Base-by-base conservation (phyloP, 78 protist genomes). In the Goniomonas avonlea region DNA sequence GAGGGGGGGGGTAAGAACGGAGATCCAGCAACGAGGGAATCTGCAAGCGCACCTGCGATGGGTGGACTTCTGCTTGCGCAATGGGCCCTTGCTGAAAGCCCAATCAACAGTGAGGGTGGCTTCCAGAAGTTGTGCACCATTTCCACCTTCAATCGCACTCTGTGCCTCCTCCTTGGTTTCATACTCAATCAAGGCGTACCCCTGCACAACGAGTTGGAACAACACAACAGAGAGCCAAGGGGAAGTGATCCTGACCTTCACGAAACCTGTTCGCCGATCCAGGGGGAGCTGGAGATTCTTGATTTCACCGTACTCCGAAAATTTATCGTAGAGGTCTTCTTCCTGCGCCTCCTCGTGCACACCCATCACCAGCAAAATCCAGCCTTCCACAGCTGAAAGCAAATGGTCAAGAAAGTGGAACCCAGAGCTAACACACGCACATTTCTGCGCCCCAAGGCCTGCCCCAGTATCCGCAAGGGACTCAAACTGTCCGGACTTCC, bases 281-380 rank as follows among this genome's bases (percentile, higher is more conserved):
- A 88, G 81, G 43, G 81, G 81, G 55, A 92, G 82, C 40, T 85
- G 90, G 35, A 89, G 50, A 35, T 92, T 86, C 79, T 77, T 81
- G 48, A 89, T 82, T 34, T 71, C 79, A 4, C 96, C 96, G 37
- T 58, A 88, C 20, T 92, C 96, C 27, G 77, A 18, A 61, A 92
- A 92, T 38, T 80, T 39, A n/a, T 88, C 92, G 27, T 53, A 50
- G 32, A 92, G 25, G 23, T 60, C 69, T 9, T 88, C 89, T 56
- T 92, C 96, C 68, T 61, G 78, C 15, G 89, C 90, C 39, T 92
- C 96, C 48, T 89, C 93, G 71, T 92, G 91, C 27, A 92, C 76
- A 31, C 81, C 80, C 21, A 77, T 50, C 31, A 87, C 89, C 15
- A 92, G 53, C 3, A 92, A 48, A 56, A 89, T 89, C 88, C 88